A percentile compares a stretch with the other conserved stretches of the same genome.
Conservation (phyloP, 2,329 filamentous ascomycete species). For the Cercospora berteroae region DNA sequence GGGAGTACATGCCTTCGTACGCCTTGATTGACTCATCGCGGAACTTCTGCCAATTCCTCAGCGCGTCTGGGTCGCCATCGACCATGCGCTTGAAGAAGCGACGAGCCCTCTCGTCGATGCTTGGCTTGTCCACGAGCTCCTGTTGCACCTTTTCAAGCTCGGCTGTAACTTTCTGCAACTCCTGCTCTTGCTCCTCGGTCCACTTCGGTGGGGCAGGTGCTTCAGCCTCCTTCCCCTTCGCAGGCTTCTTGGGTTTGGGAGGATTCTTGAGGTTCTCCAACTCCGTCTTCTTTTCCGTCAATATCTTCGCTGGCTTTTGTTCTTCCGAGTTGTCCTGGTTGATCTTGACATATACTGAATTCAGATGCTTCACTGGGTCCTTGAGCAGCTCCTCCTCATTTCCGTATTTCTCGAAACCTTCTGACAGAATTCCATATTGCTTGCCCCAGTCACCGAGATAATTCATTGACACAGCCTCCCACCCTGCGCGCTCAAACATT, state of each 20-base stretch:
- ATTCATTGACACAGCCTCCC: slow-evolving; percentile 70
- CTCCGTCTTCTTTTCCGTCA: slow-evolving; percentile 45
- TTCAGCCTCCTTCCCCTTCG: slow-evolving; percentile 48
- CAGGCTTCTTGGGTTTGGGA: slow-evolving; percentile 41
- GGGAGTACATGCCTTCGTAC: slow-evolving; percentile 63
- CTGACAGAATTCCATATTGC: slow-evolving; percentile 67
- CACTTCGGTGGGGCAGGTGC: slow-evolving; percentile 30
- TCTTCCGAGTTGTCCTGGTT: slow-evolving; percentile 62
- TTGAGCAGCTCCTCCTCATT: slow-evolving; percentile 66
- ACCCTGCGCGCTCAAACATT: slow-evolving; percentile 65
- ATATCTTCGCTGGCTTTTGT: slow-evolving; percentile 61
- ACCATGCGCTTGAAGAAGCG: slow-evolving; percentile 69
- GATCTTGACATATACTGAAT: slow-evolving; percentile 78
- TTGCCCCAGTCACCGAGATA: slow-evolving; percentile 80
- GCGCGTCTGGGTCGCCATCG: slow-evolving; percentile 58
- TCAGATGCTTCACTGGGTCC: slow-evolving; percentile 79
- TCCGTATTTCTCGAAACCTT: slow-evolving; percentile 74
- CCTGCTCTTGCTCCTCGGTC: slow-evolving; percentile 49
- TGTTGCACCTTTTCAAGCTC: slow-evolving; percentile 50
- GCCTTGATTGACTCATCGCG: slow-evolving; percentile 63
- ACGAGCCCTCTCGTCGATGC: slow-evolving; percentile 71
- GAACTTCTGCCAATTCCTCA: slow-evolving; percentile 63
- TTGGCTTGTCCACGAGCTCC: slow-evolving; percentile 51
- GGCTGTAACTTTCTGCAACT: slow-evolving; percentile 50
- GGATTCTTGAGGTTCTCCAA: slow-evolving; percentile 42